phyloP scores from a whole-genome alignment of 805 yeast species.

The Yarrowia porcina region DNA sequence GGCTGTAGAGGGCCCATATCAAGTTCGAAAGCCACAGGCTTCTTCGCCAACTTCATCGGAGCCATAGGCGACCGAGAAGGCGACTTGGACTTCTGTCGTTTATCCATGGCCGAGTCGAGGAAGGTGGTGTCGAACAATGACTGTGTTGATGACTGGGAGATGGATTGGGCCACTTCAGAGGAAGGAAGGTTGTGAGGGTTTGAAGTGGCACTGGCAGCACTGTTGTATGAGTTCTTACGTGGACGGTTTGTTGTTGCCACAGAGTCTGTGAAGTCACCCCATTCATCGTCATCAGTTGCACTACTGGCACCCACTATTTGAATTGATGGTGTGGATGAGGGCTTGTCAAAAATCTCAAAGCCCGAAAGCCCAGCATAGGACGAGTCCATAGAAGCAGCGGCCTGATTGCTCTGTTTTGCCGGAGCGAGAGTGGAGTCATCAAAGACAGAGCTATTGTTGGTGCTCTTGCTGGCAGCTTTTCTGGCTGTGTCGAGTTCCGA shows the following conservation, averaged over 20 bases:
- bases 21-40: neutral
- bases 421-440: neutral
- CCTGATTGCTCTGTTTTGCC: neutral
- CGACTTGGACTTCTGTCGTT: neutral
- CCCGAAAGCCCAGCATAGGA: neutral
- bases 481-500: neutral
- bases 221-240: conserved; percentile 7
- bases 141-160: conserved; percentile 4
- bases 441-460: neutral
- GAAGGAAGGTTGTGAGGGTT: neutral
- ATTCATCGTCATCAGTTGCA: neutral
- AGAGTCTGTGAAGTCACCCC: conserved; percentile 19
- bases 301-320: neutral
- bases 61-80: neutral
- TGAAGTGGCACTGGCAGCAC: neutral
- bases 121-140: conserved; percentile 9
- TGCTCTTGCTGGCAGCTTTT: neutral
- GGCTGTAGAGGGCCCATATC: conserved; percentile 18
- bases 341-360: conserved; percentile 3
- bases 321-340: neutral
- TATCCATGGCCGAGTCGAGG: neutral
- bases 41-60: conserved; percentile 8
- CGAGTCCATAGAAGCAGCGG: neutral
- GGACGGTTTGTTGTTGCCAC: neutral
- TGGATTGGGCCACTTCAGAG: neutral